phyloP scores from a whole-genome alignment of 306 rosid genomes.

The Vigna radiata region DNA sequence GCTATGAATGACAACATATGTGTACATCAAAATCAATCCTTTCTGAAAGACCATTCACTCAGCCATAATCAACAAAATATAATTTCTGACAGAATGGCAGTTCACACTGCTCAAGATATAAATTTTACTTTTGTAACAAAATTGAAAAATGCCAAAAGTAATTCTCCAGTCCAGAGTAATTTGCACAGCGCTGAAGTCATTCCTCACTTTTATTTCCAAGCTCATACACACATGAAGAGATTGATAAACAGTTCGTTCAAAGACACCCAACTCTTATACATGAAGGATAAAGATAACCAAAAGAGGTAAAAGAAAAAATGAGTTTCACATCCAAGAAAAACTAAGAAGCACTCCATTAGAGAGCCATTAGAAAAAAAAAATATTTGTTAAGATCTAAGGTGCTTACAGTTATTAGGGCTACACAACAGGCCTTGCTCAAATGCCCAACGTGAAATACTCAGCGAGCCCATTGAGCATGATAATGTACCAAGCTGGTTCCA shows the following conservation, averaged over 20 bases:
- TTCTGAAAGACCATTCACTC: conserved; percentile 15
- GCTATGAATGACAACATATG: conserved; percentile 24
- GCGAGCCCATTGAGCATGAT: conserved; percentile 87
- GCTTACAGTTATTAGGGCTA: conserved; percentile 97
- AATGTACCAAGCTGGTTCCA: conserved; percentile 98
- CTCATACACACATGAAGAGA: conserved; percentile 4
- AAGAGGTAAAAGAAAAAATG: conserved; percentile 21
- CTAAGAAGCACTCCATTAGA: conserved; percentile 8
- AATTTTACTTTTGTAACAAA: conserved; percentile 27
- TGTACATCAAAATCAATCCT: conserved; percentile 1
- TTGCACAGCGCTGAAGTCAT: conserved; percentile 14
- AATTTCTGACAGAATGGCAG: conserved; percentile 16
- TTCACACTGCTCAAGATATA: conserved; percentile 11
- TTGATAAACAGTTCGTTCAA: conserved; percentile 29
- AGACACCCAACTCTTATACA: conserved; percentile 30
- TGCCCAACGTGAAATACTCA: conserved; percentile 98
- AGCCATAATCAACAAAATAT: conserved; percentile 21
- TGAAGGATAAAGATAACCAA: conserved; percentile 35
- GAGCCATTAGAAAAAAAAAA: conserved; percentile 13
- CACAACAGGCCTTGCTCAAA: conserved; percentile 97
- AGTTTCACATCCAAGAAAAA: conserved; percentile 37
- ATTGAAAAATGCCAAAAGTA: conserved; percentile 7
- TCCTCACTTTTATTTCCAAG: conserved; percentile 29
- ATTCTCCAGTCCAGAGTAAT: conserved; percentile 25
- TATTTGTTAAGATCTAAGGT: conserved; percentile 11